Evolutionary conservation across 106 monocot genomes (phyloP).

Genomic region (Acanthochlamys bracteata): DNA sequence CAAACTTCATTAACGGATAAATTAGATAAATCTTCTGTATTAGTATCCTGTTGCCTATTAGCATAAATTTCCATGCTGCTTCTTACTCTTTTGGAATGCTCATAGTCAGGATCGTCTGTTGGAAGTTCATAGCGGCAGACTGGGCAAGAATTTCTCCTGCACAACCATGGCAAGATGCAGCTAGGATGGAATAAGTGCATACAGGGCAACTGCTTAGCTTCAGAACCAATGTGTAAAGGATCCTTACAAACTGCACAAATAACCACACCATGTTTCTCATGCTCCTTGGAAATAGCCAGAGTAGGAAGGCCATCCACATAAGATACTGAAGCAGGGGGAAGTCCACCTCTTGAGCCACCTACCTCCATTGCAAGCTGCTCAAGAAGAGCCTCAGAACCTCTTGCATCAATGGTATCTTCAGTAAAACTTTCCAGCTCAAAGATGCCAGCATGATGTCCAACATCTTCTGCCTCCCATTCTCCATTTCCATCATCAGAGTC

Average conservation of each 20-base stretch:
- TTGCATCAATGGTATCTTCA: conserved; percentile 58
- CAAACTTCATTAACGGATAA: conserved; percentile 15
- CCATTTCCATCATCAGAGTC: conserved; percentile 44
- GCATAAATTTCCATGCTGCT: conserved; percentile 1
- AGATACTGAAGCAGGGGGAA: conserved; percentile 56
- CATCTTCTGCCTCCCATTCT: conserved; percentile 47
- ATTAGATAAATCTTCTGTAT: conserved; percentile 24
- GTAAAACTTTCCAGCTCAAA: conserved; percentile 28
- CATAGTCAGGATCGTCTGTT: conserved; percentile 71
- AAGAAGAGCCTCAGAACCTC: conserved; percentile 58
- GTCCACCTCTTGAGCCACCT: conserved; percentile 61
- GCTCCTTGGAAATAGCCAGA: conserved; percentile 43
- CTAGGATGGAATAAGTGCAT: conserved; percentile 64
- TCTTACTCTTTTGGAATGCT: conserved; percentile 34
- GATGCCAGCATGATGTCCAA: conserved; percentile 20
- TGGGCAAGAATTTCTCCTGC: conserved; percentile 82
- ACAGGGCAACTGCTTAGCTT: conserved; percentile 66
- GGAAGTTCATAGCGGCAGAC: conserved; percentile 87
- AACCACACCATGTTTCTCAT: conserved; percentile 44
- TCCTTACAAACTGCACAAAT: conserved; percentile 91
- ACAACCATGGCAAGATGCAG: conserved; percentile 84
- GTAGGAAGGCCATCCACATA: conserved; percentile 41
- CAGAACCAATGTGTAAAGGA: conserved; percentile 15
- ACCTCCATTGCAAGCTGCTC: conserved; percentile 58
- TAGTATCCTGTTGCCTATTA: conserved; percentile 13